phyloP scores from a whole-genome alignment of 75 land plant genomes.

The Cunninghamia lanceolata region DNA sequence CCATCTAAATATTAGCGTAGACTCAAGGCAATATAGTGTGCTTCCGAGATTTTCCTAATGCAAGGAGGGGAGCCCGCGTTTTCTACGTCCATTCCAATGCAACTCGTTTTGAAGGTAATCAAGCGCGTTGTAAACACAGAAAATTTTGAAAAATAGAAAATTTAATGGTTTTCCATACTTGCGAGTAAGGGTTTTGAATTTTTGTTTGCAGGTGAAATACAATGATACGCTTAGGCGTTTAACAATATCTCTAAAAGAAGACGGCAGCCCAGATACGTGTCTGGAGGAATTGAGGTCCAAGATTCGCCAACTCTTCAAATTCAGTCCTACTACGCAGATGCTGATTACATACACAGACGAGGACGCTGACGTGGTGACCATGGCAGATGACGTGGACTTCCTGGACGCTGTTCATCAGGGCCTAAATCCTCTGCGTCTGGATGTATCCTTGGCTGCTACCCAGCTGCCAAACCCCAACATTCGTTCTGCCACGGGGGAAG shows the following conservation, averaged over 20 bases:
- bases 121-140: not conserved
- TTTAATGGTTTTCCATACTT: not conserved
- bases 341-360: slow-evolving; percentile 25
- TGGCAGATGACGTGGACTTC: slow-evolving; percentile 30
- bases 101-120: slow-evolving; percentile 1
- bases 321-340: slow-evolving; percentile 11
- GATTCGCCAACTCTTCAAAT: slow-evolving; percentile 21
- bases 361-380: slow-evolving; percentile 32
- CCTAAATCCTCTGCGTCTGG: slow-evolving; percentile 27
- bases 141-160: not conserved
- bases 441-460: slow-evolving; percentile 5
- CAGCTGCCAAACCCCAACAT: not conserved
- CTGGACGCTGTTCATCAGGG: slow-evolving; percentile 24
- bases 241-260: not conserved
- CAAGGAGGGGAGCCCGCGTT: not conserved
- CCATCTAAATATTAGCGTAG: not conserved
- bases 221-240: not conserved
- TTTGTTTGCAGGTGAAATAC: not conserved
- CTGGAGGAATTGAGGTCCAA: slow-evolving; percentile 4
- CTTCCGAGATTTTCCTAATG: not conserved
- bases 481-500: not conserved
- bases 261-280: not conserved
- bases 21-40: not conserved
- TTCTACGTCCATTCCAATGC: not conserved
- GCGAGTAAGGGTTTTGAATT: not conserved